Evolutionary conservation across 495 filamentous ascomycete genomes (phyloP), one percentile per base, ranked within the genome.

Genomic region (Geoglossum glabrum): DNA sequence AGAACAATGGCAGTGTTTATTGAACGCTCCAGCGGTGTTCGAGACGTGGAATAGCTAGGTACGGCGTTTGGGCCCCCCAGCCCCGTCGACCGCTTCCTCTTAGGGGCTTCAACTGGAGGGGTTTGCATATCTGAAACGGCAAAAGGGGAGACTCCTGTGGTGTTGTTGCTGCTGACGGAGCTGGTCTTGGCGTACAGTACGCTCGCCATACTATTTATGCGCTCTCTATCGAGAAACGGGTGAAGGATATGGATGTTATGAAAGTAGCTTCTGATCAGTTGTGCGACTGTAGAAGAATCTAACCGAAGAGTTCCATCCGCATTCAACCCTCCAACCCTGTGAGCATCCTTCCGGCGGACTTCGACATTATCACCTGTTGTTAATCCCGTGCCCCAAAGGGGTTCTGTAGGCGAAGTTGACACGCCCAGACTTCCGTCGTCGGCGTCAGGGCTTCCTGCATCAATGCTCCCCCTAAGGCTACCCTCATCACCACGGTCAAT

Each of bases 171-270:
- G 31, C 1, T 19, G 11, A 17, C 15, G 5, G 34, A n/a, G 11
- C 30, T 17, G 45, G 70, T 67, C 6, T 60, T 59, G 5, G 55
- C 60, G 21, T 62, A 61, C 61, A 87, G 86, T 3, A 61, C 62
- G n/a, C 76, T 69, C 11, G 81, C 67, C 64, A 76, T 74, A 26
- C 67, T 63, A 1, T 66, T 64, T 17, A 85, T 64, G 17, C 70
- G 69, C 5, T 64, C 62, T 51, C 74, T 72, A 61, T 84, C 73
- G 38, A 98, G 74, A 64, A 97, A 89, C 13, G 92, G 92, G 67
- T 97, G 92, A 66, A 98, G 79, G 56, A 80, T 85, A 62, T 95
- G 84, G 40, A 98, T 83, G 64, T 93, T 76, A 4, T 81, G 67
- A 64, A 88, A 70, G 66, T 87, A 98, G 67, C 81, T 85, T 17